Evolutionary conservation across 345 rosid species (phyloP).

Genomic region (Euphorbia lathyris): DNA sequence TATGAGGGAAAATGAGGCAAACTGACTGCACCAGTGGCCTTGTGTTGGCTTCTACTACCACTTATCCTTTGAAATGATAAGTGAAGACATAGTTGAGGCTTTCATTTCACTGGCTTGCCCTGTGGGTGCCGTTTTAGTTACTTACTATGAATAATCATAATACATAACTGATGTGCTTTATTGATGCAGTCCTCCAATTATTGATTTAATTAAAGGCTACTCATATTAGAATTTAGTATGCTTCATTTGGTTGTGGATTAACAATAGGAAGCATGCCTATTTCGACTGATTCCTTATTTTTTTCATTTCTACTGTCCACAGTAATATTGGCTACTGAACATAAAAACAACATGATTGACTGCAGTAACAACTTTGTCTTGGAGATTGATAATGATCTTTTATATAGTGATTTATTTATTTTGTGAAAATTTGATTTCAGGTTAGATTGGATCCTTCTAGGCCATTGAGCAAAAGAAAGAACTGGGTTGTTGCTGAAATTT

Average conservation of each 20-base stretch:
- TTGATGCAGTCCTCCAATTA: not conserved
- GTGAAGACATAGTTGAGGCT: not conserved
- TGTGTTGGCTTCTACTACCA: not conserved
- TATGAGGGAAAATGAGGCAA: not conserved
- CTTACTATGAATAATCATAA: not conserved
- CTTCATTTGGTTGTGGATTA: not conserved
- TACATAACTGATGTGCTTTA: not conserved
- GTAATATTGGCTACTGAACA: not conserved
- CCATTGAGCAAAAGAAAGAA: conserved; percentile 89
- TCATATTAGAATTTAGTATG: not conserved
- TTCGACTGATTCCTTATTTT: not conserved
- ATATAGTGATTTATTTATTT: not conserved
- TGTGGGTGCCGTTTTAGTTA: not conserved
- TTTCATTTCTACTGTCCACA: not conserved
- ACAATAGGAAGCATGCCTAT: not conserved
- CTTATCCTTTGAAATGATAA: not conserved
- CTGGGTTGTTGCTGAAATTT: conserved; percentile 87
- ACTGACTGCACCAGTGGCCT: not conserved
- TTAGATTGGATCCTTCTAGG: conserved; percentile 86
- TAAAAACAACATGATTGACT: not conserved
- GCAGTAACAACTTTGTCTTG: not conserved
- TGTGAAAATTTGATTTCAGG: conserved; percentile 35
- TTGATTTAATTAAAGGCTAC: not conserved
- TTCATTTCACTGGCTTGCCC: not conserved
- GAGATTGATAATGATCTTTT: not conserved